phyloP scores from a whole-genome alignment of 257 asterid species.

The Pogostemon cablin region DNA sequence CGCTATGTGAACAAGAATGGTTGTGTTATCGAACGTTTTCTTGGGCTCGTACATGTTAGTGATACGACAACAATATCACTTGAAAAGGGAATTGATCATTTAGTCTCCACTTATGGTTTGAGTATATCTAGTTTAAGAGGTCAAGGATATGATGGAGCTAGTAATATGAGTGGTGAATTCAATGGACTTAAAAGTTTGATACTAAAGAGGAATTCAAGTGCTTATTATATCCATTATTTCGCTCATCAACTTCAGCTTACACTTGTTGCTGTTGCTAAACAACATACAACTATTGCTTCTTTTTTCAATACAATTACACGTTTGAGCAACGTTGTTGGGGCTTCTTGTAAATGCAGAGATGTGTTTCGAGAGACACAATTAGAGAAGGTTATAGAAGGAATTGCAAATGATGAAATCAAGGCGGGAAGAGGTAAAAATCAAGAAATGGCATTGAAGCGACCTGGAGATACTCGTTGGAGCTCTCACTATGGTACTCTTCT shows the following conservation, averaged over 20 bases:
- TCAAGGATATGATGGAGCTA: too few species aligned
- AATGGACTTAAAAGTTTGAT: too few species aligned
- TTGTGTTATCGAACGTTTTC: too few species aligned
- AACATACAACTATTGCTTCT: neutral
- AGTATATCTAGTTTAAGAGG: too few species aligned
- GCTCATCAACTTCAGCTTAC: neutral
- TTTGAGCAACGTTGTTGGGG: neutral
- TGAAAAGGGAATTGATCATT: too few species aligned
- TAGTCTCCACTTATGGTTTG: too few species aligned
- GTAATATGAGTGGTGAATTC: too few species aligned
- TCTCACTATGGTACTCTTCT: neutral
- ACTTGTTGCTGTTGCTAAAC: neutral
- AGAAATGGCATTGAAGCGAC: neutral
- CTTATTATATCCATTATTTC: too few species aligned
- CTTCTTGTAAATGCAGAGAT: neutral
- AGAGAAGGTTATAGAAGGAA: neutral
- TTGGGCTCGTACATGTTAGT: too few species aligned
- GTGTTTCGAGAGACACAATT: neutral
- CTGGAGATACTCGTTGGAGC: slow-evolving; percentile 3
- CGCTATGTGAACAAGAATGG: too few species aligned
- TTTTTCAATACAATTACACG: neutral
- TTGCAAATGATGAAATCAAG: neutral
- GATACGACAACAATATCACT: too few species aligned
- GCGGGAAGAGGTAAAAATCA: neutral
- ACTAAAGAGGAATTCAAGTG: too few species aligned